A percentile compares a stretch with the other conserved stretches of the same genome.
Conservation (phyloP, 176 grass and related monocot species). For the Avena eriantha region DNA sequence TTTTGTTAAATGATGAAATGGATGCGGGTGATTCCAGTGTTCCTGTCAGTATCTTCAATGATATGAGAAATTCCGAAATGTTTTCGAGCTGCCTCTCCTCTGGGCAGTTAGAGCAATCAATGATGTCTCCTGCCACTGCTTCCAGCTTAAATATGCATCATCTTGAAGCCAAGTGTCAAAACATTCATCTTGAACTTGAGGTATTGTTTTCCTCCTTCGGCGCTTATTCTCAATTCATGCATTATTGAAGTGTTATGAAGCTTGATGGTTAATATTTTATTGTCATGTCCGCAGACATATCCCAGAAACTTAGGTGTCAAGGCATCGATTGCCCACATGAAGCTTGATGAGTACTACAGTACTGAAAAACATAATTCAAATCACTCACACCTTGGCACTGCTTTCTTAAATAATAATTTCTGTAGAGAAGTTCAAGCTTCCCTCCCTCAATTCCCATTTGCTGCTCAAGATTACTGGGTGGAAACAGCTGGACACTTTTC, state of each 20-base stretch:
- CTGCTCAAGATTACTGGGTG: slow-evolving; percentile 34
- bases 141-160: slow-evolving; percentile 71
- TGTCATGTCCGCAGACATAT: slow-evolving; percentile 78
- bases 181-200: slow-evolving; percentile 75
- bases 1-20: slow-evolving; percentile 67
- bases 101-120: slow-evolving; percentile 59
- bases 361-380: slow-evolving; percentile 41
- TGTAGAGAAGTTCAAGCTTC: slow-evolving; percentile 72
- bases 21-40: slow-evolving; percentile 34
- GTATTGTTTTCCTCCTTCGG: slow-evolving; percentile 51
- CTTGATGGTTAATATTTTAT: slow-evolving; percentile 41
- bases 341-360: slow-evolving; percentile 76
- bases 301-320: slow-evolving; percentile 72
- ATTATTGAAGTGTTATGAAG: slow-evolving; percentile 31
- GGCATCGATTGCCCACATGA: slow-evolving; percentile 64
- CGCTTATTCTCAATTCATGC: background rate
- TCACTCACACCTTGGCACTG: slow-evolving; percentile 37
- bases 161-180: slow-evolving; percentile 80
- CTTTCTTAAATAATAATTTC: slow-evolving; percentile 71
- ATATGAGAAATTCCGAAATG: slow-evolving; percentile 64
- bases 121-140: slow-evolving; percentile 48
- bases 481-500: slow-evolving; percentile 48
- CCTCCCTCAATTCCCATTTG: slow-evolving; percentile 68
- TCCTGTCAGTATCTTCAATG: slow-evolving; percentile 34
- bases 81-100: slow-evolving; percentile 77